Evolutionary conservation across 2,329 filamentous ascomycete species (phyloP), one percentile per base, ranked within the genome.

Genomic region (Parastagonospora avenae): DNA sequence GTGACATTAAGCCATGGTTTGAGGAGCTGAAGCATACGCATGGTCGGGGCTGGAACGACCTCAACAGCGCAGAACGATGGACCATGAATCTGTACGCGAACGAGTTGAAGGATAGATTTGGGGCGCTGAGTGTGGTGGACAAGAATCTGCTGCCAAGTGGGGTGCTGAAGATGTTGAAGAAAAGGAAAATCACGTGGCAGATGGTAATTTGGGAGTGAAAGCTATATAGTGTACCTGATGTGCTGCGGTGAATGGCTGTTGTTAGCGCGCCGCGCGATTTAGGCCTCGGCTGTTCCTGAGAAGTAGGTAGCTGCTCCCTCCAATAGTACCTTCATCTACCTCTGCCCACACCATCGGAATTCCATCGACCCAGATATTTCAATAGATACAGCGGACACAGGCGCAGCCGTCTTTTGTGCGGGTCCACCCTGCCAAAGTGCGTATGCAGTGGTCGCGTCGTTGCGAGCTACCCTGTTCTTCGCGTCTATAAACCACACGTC

Each of bases 101-200:
- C 12, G 74, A 77, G 48, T 70, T 78, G 65, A 68, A 68, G 39
- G 62, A 70, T 46, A 63, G 63, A 32, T 78, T 78, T 67, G 76
- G 76, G 0, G 62, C 55, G 27, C 29, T 52, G 24, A 73, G 75
- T 1, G 48, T 77, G 28, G 63, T 79, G 42, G 75, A 76, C 4
- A 74, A 77, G 50, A 73, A 73, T 1, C 46, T 78, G 43, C 53
- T 79, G 50, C 76, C 77, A 7, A 72, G 74, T 58, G 74, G 75
- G 4, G 59, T 77, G 60, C 66, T 77, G 40, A 66, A 64, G 49
- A 66, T 76, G 57, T 54, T 78, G 48, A 56, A 59, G 67, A 59
- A 68, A 62, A 62, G 74, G 67, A 52, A 67, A 66, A 51, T 72
- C 2, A 48, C 31, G n/a, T 48, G 31, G 46, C 38, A 48, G 27